Percentiles rank a stretch among this genome's conserved stretches.
Conservation (phyloP, 2,329 filamentous ascomycete genomes). For the Colletotrichum sp. region DNA sequence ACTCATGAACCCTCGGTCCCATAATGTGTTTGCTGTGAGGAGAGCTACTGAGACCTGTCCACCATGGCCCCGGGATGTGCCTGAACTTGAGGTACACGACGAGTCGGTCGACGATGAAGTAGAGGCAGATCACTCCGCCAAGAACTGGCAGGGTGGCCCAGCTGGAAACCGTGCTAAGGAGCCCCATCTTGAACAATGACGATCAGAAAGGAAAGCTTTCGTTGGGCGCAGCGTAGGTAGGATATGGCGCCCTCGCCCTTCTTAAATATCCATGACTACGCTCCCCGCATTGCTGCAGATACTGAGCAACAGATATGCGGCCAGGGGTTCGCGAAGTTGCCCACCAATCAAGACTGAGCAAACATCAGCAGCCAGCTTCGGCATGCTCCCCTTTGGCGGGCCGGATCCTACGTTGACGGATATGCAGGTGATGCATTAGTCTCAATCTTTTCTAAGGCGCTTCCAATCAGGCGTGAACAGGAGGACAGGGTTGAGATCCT, state of each 20-base stretch:
- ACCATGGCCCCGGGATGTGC: conserved; percentile 26
- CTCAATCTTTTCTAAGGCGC: neutral
- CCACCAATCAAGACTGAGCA: neutral
- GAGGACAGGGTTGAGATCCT: neutral
- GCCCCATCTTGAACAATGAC: neutral
- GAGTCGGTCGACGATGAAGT: neutral
- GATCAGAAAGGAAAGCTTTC: too few species aligned
- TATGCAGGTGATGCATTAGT: neutral
- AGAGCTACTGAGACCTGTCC: conserved; percentile 24
- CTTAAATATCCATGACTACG: neutral
- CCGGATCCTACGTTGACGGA: neutral
- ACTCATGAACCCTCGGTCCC: conserved; percentile 25
- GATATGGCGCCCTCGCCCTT: neutral
- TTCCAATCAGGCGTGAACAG: neutral
- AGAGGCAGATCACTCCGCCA: neutral
- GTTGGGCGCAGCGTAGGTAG: neutral
- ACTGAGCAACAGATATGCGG: neutral
- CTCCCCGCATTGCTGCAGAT: too few species aligned
- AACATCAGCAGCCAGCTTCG: neutral
- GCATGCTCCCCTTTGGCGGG: neutral
- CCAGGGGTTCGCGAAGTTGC: neutral
- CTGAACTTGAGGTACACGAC: conserved; percentile 20
- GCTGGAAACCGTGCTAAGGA: neutral
- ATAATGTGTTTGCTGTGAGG: conserved; percentile 30
- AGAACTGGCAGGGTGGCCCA: neutral